Evolutionary conservation across 2,329 filamentous ascomycete genomes (phyloP).

Genomic region (Chaetothyriales sp.): DNA sequence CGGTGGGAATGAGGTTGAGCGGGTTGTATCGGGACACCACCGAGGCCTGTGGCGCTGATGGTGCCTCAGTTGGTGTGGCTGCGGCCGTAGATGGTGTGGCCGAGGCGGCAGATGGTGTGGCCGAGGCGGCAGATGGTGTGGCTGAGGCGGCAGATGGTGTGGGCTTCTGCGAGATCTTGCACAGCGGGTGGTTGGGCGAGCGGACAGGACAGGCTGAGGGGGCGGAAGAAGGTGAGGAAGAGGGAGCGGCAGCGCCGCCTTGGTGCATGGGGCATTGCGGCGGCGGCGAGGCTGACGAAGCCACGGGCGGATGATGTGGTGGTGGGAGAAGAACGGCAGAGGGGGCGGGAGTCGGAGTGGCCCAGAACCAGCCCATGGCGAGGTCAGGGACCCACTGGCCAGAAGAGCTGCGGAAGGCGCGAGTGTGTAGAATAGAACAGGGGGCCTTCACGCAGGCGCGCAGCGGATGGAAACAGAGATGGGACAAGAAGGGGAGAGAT

Average conservation of each 20-base stretch:
- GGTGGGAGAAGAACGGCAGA: not conserved
- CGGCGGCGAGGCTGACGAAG: constrained; percentile 25
- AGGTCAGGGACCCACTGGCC: not conserved
- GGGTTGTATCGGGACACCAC: constrained; percentile 56
- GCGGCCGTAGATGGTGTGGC: constrained; percentile 1
- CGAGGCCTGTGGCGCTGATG: constrained; percentile 25
- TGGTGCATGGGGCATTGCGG: constrained; percentile 59
- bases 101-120: constrained; percentile 4
- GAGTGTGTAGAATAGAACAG: too few relatives aligned
- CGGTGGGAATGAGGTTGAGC: constrained; percentile 90
- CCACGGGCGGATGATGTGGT: not conserved
- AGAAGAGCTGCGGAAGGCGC: too few relatives aligned
- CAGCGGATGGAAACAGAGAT: not conserved
- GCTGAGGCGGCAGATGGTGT: constrained; percentile 4
- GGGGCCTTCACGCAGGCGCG: too few relatives aligned
- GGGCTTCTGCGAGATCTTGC: constrained; percentile 12
- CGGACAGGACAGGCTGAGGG: constrained; percentile 21
- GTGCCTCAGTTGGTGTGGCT: constrained; percentile 5
- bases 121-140: constrained; percentile 5
- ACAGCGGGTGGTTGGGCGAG: constrained; percentile 11
- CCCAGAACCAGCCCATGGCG: constrained; percentile 61
- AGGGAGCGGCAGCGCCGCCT: constrained; percentile 21
- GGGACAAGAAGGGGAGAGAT: not conserved
- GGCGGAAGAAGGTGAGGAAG: constrained; percentile 14
- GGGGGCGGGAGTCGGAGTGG: constrained; percentile 30